Evolutionary conservation across 495 filamentous ascomycete genomes (phyloP), one percentile per base, ranked within the genome.

Genomic region (Lophiotrema nucula): DNA sequence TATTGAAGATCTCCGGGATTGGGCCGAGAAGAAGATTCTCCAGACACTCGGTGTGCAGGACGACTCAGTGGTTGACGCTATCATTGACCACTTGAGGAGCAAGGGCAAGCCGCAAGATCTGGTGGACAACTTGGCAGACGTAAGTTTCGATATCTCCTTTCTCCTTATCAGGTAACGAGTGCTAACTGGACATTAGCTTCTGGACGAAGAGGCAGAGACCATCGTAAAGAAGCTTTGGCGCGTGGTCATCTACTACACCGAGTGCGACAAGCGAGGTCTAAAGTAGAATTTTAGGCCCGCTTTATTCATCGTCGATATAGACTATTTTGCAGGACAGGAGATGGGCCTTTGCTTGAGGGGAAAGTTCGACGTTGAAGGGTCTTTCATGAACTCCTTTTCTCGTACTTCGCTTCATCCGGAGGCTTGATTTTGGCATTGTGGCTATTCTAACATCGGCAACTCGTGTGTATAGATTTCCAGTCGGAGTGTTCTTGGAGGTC

Each of bases 211-310:
- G 65, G 91, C 91, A 3, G 92, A 96, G 70, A 88, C 86, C 10
- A 75, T 98, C 62, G 93, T 97, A 18, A 92, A 88, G 81, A 97
- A 97, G 74, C 79, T 98, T 24, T 98, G 93, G 93, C 83, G 93
- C 42, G 95, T 97, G 91, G 82, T 96, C 46, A 96, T 97, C 70
- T 97, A 97, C 85, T 97, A 91, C 66, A 92, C 89, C 23, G 93
- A 98, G 74, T 87, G 85, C 66, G 93, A 96, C 82, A 96, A 93
- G 77, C 80, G 90, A 53, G 92, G 93, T 0, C 54, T 73, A 26
- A 59, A 64, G 31, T 64, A 56, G 31, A 8, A 35, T 35, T 8
- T 35, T 8, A 35, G 8, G 31, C 15, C 31, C 31, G n/a, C n/a
- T n/a, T n/a, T n/a, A n/a, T n/a, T n/a, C n/a, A n/a, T n/a, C n/a